phyloP scores from a whole-genome alignment of 345 rosid genomes.

The Raphanus raphanistrum region DNA sequence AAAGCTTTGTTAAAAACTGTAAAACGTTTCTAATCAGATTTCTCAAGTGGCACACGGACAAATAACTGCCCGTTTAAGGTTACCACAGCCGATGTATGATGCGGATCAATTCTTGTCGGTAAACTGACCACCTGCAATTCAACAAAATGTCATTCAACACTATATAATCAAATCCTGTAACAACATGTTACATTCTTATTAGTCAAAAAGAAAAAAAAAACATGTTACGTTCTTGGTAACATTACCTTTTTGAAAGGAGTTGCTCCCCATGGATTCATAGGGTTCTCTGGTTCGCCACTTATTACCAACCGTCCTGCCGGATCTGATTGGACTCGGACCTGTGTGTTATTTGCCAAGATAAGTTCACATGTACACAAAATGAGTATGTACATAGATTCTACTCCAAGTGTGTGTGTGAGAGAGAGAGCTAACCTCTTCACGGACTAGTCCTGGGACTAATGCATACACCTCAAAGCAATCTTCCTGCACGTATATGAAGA shows the following conservation, averaged over 20 bases:
- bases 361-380: constrained; percentile 6
- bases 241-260: constrained; percentile 85
- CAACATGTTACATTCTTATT: background rate
- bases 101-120: constrained; percentile 84
- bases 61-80: constrained; percentile 83
- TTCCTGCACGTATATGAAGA: constrained; percentile 45
- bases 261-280: constrained; percentile 91
- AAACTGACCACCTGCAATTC: constrained; percentile 66
- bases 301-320: constrained; percentile 88
- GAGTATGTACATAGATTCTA: background rate
- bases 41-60: constrained; percentile 75
- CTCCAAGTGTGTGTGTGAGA: background rate
- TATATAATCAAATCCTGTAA: background rate
- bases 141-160: constrained; percentile 8
- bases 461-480: constrained; percentile 94
- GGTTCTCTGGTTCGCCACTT: constrained; percentile 91
- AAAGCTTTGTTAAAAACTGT: constrained; percentile 19
- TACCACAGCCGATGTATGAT: constrained; percentile 80
- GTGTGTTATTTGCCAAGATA: constrained; percentile 18
- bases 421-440: constrained; percentile 72
- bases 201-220: too few species aligned
- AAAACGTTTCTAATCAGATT: constrained; percentile 35
- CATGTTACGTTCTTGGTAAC: background rate
- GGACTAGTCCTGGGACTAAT: constrained; percentile 83
- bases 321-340: constrained; percentile 96